phyloP scores from a whole-genome alignment of 2,329 filamentous ascomycete genomes.

The Bipolaris cookei region DNA sequence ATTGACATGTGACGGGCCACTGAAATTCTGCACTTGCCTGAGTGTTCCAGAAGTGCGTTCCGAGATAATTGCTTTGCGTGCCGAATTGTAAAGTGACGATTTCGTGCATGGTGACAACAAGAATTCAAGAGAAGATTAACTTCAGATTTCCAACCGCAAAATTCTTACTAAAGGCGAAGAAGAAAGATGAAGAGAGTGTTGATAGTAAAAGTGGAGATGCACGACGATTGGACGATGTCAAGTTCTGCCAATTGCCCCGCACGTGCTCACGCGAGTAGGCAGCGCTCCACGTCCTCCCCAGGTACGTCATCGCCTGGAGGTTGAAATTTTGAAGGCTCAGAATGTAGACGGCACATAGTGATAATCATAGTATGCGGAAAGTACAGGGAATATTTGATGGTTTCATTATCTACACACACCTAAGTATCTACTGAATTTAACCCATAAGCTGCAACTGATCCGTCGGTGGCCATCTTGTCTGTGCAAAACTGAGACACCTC shows the following conservation, averaged over 20 bases:
- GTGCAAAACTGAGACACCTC: constrained; percentile 92
- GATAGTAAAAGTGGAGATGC: background rate
- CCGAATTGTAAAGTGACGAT: constrained; percentile 94
- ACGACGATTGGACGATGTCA: constrained; percentile 15
- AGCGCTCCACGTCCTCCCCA: background rate
- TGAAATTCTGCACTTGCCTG: constrained; percentile 63
- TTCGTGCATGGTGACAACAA: constrained; percentile 75
- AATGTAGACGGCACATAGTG: background rate
- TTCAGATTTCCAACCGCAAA: background rate
- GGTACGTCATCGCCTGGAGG: background rate
- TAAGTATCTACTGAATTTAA: constrained; percentile 46
- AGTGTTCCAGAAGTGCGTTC: constrained; percentile 96
- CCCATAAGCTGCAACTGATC: constrained; percentile 96
- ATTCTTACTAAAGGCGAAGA: background rate
- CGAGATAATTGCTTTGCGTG: constrained; percentile 89
- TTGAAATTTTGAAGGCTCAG: background rate
- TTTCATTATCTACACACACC: background rate
- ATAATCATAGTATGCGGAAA: no score
- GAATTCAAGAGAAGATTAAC: background rate
- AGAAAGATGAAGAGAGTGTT: background rate
- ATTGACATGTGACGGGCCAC: background rate
- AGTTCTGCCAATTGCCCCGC: constrained; percentile 26
- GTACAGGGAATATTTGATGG: background rate
- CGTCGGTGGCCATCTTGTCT: constrained; percentile 93
- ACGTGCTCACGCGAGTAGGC: constrained; percentile 32